These are phyloP conservation scores for Chara braunii DNA, from an alignment of 139 green algal species.

Conservation along the genomic window DNA sequence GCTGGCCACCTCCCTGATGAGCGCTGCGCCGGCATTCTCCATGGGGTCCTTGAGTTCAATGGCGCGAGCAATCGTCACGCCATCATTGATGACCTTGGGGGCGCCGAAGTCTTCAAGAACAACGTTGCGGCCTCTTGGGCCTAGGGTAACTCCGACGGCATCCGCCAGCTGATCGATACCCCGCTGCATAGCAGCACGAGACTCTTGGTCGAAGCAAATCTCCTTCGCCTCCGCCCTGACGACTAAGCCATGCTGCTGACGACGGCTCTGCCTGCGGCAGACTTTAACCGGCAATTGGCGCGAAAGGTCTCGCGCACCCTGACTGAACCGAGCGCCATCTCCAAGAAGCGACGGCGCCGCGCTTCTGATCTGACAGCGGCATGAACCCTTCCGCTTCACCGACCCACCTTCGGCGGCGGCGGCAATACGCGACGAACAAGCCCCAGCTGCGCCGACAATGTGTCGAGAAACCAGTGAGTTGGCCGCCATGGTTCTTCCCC, in stretches of 20 bases:
- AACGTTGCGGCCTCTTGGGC: conserved; percentile 89
- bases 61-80: conserved; percentile 90
- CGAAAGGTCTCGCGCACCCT: no score
- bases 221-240: conserved; percentile 81
- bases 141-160: conserved; percentile 88
- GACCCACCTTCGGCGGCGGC: no score
- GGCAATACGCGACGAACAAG: no score
- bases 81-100: conserved; percentile 97
- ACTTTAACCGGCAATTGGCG: no score
- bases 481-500: no score
- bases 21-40: conserved; percentile 92
- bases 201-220: conserved; percentile 86
- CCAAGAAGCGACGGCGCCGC: no score
- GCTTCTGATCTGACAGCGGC: no score
- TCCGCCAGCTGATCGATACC: conserved; percentile 99
- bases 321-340: no score
- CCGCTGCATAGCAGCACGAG: conserved; percentile 70
- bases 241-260: not conserved
- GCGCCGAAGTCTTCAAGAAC: conserved; percentile 93
- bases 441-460: no score
- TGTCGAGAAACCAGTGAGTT: no score
- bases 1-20: conserved; percentile 95
- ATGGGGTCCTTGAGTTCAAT: conserved; percentile 89
- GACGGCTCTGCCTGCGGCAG: no score
- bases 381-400: no score